These are phyloP conservation scores for Vitis hybrid DNA, from an alignment of 177 flowering plant genomes.

Conservation along the genomic window DNA sequence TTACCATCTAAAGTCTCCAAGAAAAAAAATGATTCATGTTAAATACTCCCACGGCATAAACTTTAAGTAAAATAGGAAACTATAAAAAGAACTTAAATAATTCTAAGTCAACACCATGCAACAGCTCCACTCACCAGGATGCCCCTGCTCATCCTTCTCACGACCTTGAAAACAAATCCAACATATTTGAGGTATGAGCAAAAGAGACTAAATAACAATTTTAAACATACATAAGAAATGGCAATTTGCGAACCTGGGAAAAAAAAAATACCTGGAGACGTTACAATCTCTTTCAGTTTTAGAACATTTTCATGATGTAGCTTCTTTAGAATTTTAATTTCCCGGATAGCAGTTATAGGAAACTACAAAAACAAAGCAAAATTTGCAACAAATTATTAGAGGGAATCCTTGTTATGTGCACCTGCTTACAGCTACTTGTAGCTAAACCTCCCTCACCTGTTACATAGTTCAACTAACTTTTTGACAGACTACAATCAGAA, in stretches of 20 bases:
- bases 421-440: too few species aligned
- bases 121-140: slow-evolving; percentile 46
- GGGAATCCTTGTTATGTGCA: background rate
- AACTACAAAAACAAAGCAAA: slow-evolving; percentile 53
- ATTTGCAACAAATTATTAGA: background rate
- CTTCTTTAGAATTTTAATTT: slow-evolving; percentile 94
- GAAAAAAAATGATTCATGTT: background rate
- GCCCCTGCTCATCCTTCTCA: slow-evolving; percentile 81
- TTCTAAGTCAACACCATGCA: background rate
- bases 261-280: slow-evolving; percentile 70
- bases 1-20: slow-evolving; percentile 54
- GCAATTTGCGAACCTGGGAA: background rate
- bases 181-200: background rate
- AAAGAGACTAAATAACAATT: background rate
- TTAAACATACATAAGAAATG: background rate
- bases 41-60: background rate
- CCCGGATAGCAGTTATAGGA: slow-evolving; percentile 95
- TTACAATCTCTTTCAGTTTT: slow-evolving; percentile 91
- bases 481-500: background rate
- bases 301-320: slow-evolving; percentile 93
- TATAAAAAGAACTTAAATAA: background rate
- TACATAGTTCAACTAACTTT: too few species aligned
- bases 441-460: too few species aligned
- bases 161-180: slow-evolving; percentile 48
- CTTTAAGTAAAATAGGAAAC: background rate